Evolutionary conservation across 2,329 filamentous ascomycete species (phyloP).

Genomic region (Blumeriella jaapii): DNA sequence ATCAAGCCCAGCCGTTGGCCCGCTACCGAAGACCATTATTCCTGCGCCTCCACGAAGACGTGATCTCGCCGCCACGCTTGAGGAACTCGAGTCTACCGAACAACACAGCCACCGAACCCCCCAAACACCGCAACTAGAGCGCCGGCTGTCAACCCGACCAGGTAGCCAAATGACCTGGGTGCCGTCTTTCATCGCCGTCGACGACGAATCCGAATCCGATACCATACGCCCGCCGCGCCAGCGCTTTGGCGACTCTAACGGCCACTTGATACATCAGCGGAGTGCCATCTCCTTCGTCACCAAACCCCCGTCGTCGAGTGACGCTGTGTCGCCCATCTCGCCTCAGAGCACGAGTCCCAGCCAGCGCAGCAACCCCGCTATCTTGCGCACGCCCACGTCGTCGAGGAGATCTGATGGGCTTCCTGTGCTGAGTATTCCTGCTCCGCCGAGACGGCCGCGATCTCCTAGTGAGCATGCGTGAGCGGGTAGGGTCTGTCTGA

Average conservation of each 20-base stretch:
- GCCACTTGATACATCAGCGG: slow-evolving; percentile 19
- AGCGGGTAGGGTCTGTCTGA: too few relatives aligned
- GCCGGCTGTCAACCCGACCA: slow-evolving; percentile 4
- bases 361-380: slow-evolving; percentile 12
- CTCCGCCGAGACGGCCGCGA: slow-evolving; percentile 20
- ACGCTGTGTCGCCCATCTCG: slow-evolving; percentile 9
- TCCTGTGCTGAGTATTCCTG: slow-evolving; percentile 22
- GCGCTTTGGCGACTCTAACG: slow-evolving; percentile 17
- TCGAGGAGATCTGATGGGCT: slow-evolving; percentile 14
- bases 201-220: slow-evolving; percentile 4
- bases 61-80: slow-evolving; percentile 43
- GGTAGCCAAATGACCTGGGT: neutral
- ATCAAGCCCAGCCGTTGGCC: slow-evolving; percentile 38
- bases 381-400: slow-evolving; percentile 12
- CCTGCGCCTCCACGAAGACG: slow-evolving; percentile 49
- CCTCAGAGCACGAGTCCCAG: slow-evolving; percentile 5
- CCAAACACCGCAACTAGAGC: slow-evolving; percentile 1
- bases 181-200: neutral
- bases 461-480: slow-evolving; percentile 11
- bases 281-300: slow-evolving; percentile 23
- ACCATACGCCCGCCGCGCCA: slow-evolving; percentile 7
- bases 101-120: slow-evolving; percentile 1
- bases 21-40: slow-evolving; percentile 47
- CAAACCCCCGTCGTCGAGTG: slow-evolving; percentile 11
- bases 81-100: slow-evolving; percentile 30